Evolutionary conservation across 2,329 filamentous ascomycete genomes (phyloP).

Genomic region (Neonectria faginata): DNA sequence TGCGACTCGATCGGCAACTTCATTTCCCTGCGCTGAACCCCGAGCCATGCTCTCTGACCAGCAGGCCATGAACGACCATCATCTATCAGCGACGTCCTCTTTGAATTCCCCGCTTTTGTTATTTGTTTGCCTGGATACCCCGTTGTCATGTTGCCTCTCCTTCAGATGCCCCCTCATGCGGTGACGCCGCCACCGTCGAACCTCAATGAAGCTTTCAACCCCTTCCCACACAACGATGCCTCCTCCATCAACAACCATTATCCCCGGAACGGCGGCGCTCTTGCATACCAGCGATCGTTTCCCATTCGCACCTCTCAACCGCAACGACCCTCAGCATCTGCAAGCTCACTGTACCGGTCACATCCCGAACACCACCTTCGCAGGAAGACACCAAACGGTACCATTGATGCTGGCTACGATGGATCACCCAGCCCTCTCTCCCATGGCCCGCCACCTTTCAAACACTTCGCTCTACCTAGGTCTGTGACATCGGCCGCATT

Average conservation of each 20-base stretch:
- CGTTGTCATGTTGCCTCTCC: conserved; percentile 61
- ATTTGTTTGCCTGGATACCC: conserved; percentile 43
- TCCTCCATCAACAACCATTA: conserved; percentile 36
- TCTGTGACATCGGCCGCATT: conserved; percentile 39
- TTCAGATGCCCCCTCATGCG: conserved; percentile 64
- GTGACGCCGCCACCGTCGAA: conserved; percentile 58
- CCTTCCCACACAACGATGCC: conserved; percentile 34
- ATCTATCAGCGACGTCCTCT: conserved; percentile 42
- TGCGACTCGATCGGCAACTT: conserved; percentile 39
- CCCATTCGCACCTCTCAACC: conserved; percentile 51
- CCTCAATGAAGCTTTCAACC: conserved; percentile 50
- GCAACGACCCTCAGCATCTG: conserved; percentile 32
- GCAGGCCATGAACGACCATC: conserved; percentile 57
- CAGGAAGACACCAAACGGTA: conserved; percentile 95
- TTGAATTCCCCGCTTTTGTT: conserved; percentile 44
- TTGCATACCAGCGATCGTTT: conserved; percentile 45
- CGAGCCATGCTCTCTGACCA: conserved; percentile 54
- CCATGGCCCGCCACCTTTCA: conserved; percentile 79
- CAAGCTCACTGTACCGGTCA: conserved; percentile 39
- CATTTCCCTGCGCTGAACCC: conserved; percentile 34
- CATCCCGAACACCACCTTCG: conserved; percentile 80
- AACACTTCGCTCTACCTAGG: conserved; percentile 83
- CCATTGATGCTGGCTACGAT: conserved; percentile 91
- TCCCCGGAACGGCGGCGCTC: conserved; percentile 45
- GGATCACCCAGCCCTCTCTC: conserved; percentile 80